Evolutionary conservation across 2,329 filamentous ascomycete species (phyloP), one percentile per base, ranked within the genome.

Genomic region (Thielaviopsis punctulata): DNA sequence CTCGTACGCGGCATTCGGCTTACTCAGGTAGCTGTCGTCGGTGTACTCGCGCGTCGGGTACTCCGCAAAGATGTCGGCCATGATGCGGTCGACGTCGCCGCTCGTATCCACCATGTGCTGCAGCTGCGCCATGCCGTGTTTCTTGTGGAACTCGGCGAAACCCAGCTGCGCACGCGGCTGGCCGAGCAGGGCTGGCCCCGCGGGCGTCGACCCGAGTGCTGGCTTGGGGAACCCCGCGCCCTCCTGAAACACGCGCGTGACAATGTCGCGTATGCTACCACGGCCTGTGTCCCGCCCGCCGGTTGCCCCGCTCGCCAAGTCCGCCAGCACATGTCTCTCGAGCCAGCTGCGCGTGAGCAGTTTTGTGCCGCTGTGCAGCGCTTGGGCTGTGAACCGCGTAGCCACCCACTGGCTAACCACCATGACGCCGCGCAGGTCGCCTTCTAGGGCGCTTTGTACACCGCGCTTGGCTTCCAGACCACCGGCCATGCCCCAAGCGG

Each of bases 21-120:
- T 98, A 30, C 82, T 85, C 27, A 98, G 79, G 59, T 86, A 83
- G 1, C 82, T 84, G 65, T 98, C 92, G 63, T 98, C 92, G 68
- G 95, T 93, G 66, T 84, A 98, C 19, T 88, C 81, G 59, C 88
- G 85, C 43, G 79, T 80, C 0, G 90, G 88, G 64, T 95, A 98
- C 58, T 84, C 77, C 21, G 84, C 73, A 62, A 95, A 95, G 59
- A 93, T 82, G 56, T 96, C 85, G 18, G 79, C 81, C 62, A 90
- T 73, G 60, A 93, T 82, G 55, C 83, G 77, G 62, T 88, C 84
- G 45, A 81, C 77, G 55, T 92, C 86, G 39, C 85, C 86, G 61
- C 80, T 82, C 0, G 84, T 84, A 56, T 89, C 82, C 25, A 89
- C 71, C 76, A 92, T 86, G 60, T 88, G 79, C 45, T 78, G 70